These are phyloP conservation scores for Hibiscus mutabilis DNA, from an alignment of 345 rosid species.

Conservation along the genomic window DNA sequence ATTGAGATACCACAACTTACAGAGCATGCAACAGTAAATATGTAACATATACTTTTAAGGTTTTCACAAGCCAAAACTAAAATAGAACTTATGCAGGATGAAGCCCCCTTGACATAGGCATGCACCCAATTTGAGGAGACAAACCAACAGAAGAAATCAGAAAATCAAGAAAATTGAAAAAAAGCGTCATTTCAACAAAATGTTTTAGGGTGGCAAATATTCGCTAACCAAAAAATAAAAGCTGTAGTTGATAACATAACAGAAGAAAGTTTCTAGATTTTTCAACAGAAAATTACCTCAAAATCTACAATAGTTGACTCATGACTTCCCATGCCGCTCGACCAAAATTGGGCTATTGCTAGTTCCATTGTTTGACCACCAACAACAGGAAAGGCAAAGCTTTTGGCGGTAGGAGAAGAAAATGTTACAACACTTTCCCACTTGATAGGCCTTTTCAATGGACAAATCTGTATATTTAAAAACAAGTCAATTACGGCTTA, in stretches of 20 bases:
- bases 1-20: not conserved
- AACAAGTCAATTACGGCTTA: conserved; percentile 25
- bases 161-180: not conserved
- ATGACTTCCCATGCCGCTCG: conserved; percentile 93
- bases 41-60: not conserved
- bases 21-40: not conserved
- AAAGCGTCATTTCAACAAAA: not conserved
- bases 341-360: conserved; percentile 93
- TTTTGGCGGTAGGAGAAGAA: conserved; percentile 77
- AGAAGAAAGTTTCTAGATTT: not conserved
- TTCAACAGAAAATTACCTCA: conserved; percentile 49
- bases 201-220: not conserved
- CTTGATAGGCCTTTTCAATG: conserved; percentile 82
- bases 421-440: conserved; percentile 75
- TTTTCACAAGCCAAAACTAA: not conserved
- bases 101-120: not conserved
- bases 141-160: not conserved
- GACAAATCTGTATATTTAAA: conserved; percentile 63
- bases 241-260: too few relatives aligned
- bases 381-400: conserved; percentile 71
- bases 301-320: conserved; percentile 75
- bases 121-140: not conserved
- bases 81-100: conserved; percentile 1
- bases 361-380: conserved; percentile 94
- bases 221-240: not conserved